phyloP scores from a whole-genome alignment of 2,329 filamentous ascomycete genomes.

The Hypoxylon sp. region DNA sequence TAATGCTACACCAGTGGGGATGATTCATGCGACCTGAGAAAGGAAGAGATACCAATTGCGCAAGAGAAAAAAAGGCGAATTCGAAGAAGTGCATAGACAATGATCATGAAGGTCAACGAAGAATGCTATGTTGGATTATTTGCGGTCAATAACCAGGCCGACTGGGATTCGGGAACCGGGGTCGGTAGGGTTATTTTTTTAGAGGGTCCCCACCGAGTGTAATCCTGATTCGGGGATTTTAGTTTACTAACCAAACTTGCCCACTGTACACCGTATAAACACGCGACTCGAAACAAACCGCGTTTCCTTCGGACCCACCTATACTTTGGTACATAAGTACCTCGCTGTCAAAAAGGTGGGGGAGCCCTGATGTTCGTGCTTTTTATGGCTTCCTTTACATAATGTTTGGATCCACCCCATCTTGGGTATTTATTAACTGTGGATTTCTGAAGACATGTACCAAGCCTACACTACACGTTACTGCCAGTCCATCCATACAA shows the following conservation, averaged over 20 bases:
- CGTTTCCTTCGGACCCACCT: conserved; percentile 30
- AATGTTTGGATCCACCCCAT: too few relatives aligned
- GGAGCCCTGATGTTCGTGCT: neutral
- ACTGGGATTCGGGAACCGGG: conserved; percentile 36
- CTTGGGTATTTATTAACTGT: neutral
- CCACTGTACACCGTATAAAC: too few relatives aligned
- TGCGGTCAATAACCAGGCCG: conserved; percentile 40
- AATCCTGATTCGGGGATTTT: conserved; percentile 36
- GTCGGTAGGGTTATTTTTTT: conserved; percentile 41
- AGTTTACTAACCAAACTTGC: conserved; percentile 25
- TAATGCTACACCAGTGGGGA: conserved; percentile 16
- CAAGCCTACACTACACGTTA: neutral
- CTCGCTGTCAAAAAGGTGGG: neutral
- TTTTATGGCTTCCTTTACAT: neutral
- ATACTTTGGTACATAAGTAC: conserved; percentile 3
- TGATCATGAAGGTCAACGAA: conserved; percentile 27
- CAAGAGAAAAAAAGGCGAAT: conserved; percentile 22
- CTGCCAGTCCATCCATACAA: neutral
- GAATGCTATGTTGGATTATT: conserved; percentile 28
- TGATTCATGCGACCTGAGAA: conserved; percentile 23
- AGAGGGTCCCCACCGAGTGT: conserved; percentile 6
- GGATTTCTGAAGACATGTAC: neutral
- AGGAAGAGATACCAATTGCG: conserved; percentile 22
- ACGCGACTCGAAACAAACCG: conserved; percentile 37
- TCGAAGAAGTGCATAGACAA: conserved; percentile 23